Evolutionary conservation across 2,329 filamentous ascomycete genomes (phyloP).

Genomic region (Talaromyces piceae): DNA sequence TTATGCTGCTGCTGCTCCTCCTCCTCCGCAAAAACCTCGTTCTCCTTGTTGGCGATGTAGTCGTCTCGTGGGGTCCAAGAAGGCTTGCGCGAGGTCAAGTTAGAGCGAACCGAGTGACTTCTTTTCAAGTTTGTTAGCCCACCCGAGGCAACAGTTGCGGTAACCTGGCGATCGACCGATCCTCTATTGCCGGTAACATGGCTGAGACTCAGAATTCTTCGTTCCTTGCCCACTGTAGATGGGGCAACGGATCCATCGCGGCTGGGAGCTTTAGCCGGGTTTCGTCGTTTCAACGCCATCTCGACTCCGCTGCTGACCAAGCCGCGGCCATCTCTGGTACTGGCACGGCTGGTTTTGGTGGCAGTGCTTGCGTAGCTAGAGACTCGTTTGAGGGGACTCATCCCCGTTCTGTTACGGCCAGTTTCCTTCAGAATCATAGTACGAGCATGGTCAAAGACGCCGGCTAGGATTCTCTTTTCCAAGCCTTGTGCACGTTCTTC

Average conservation of each 20-base stretch:
- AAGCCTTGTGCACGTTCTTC: conserved; percentile 79
- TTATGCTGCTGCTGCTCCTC: conserved; percentile 55
- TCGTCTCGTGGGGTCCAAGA: conserved; percentile 59
- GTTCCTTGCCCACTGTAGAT: conserved; percentile 47
- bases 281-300: conserved; percentile 47
- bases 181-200: conserved; percentile 71
- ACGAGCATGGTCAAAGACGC: conserved; percentile 92
- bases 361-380: conserved; percentile 38
- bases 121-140: conserved; percentile 58
- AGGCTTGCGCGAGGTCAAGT: conserved; percentile 54
- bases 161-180: conserved; percentile 24
- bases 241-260: conserved; percentile 36
- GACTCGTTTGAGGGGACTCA: conserved; percentile 48
- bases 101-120: conserved; percentile 68
- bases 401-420: conserved; percentile 42
- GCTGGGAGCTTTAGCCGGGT: conserved; percentile 32
- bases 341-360: conserved; percentile 28
- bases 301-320: conserved; percentile 37
- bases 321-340: conserved; percentile 28
- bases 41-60: conserved; percentile 50
- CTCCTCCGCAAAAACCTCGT: conserved; percentile 55
- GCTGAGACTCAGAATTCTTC: conserved; percentile 82
- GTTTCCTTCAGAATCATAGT: conserved; percentile 67
- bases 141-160: conserved; percentile 23
- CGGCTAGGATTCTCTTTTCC: conserved; percentile 87